Evolutionary conservation across 73 alveolate species (phyloP), one percentile per base, ranked within the genome.

Genomic region (Paramecium biaurelia): DNA sequence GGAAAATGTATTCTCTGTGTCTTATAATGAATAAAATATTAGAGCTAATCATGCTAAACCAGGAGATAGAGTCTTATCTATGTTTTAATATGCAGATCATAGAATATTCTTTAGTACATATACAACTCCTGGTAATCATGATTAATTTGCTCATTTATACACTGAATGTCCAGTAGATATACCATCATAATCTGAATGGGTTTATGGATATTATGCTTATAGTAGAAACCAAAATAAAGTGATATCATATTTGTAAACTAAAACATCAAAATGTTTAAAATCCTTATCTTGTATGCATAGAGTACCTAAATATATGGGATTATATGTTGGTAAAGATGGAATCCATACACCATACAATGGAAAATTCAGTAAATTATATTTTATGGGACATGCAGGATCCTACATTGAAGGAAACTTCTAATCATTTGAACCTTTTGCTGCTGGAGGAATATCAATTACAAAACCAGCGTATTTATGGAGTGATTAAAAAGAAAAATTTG

Each of bases 341-440:
- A 79, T 79, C 6, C 90, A 79, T 12, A 79, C 90, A 5, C 90
- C 90, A 0, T 79, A 79, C 12, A 79, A 79, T 45, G 90, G 90
- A 14, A 79, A 47, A 45, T 79, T 12, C 32, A 72, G 76, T 37
- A 35, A 79, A 5, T 10, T 79, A 8, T 79, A 79, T 43, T 23
- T 79, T 11, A n/a, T 10, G n/a, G 70, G 76, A 5, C 76, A 72
- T n/a, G 56, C 70, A 14, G 90, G 90, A 79, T 79, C 90, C 4
- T 79, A 42, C 53, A 79, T 35, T n/a, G 90, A 79, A 10, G 21
- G 20, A 42, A 72, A 45, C 9, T 79, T n/a, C 28, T 30, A n/a
- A 43, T 38, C 76, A 20, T 79, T 12, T 47, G 70, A 24, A n/a
- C 90, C 90, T 8, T 79, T n/a, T 45, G 24, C 47, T 20, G 90